Base-by-base conservation (phyloP, 768 basidiomycete species). In the Suillus subaureus region DNA sequence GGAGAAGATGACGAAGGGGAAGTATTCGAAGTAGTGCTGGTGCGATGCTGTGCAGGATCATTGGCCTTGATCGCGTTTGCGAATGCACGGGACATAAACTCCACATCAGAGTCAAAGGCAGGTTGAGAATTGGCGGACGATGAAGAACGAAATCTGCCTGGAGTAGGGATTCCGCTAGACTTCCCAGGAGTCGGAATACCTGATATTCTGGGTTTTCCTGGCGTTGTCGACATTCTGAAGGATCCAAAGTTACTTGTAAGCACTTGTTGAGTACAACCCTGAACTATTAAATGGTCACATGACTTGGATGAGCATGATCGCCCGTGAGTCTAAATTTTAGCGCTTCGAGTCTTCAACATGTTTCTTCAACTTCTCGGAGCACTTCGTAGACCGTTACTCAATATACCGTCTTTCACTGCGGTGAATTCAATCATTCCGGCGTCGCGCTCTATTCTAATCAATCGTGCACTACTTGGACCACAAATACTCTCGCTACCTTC, bases 51-150 rank as follows among this genome's bases (percentile, higher is more conserved):
- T 21, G 89, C 85, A 45, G 92, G 92, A 73, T 94, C 90, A 70
- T 94, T 92, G 62, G 91, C 86, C 73, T 84, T 90, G 74, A 94
- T 86, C 35, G 92, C 92, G 68, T 93, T 92, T 51, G 83, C 86
- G 68, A 94, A 89, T n/a, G 92, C 89, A 70, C 85, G 85, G 55
- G 87, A 83, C 72, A 89, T 85, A 68, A 83, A 87, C 57, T 90
- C 86, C 63, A 80, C 78, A 70, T 89, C 85, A 61, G 73, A 66
- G 35, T 75, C 70, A 40, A 77, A 68, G 39, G 71, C 68, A 28
- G 76, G 71, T 42, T 79, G 78, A 61, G 75, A 64, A 23, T 82
- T 80, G 52, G 78, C 77, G 64, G 76, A 83, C 13, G 91, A 90
- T n/a, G 84, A 77, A 21, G 92, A 90, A 67, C 91, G 85, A 55